These are phyloP conservation scores for Skeletonema costatum DNA, from an alignment of 108 stramenopile genomes.

Conservation along the genomic window DNA sequence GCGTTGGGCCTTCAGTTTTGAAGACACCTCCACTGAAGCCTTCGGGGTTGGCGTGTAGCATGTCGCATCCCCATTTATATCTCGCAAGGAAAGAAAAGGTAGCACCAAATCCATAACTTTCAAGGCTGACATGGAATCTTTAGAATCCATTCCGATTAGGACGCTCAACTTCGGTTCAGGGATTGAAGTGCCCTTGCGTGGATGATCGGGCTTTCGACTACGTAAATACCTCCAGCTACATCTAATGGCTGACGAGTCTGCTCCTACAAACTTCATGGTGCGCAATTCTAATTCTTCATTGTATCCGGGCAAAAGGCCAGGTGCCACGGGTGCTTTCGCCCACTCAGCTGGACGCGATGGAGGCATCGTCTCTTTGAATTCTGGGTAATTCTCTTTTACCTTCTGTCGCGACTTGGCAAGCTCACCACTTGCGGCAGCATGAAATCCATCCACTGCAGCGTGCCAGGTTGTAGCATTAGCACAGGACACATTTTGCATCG, in stretches of 20 bases:
- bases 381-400: constrained; percentile 19
- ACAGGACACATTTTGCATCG: constrained; percentile 17
- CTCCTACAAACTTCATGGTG: constrained; percentile 43
- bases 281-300: constrained; percentile 18
- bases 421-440: constrained; percentile 42
- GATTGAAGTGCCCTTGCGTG: constrained; percentile 5
- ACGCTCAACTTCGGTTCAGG: constrained; percentile 32
- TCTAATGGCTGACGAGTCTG: constrained; percentile 32
- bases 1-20: constrained; percentile 22
- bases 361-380: constrained; percentile 18
- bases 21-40: constrained; percentile 31
- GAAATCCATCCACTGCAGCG: constrained; percentile 49
- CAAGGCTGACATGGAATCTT: constrained; percentile 8
- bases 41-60: constrained; percentile 40
- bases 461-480: constrained; percentile 49
- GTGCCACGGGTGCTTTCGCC: constrained; percentile 21
- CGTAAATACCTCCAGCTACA: constrained; percentile 37
- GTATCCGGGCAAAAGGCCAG: constrained; percentile 32
- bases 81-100: constrained; percentile 38
- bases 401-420: constrained; percentile 9
- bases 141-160: constrained; percentile 20
- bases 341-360: constrained; percentile 28
- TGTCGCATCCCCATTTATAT: constrained; percentile 36
- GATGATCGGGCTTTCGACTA: constrained; percentile 8
- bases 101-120: constrained; percentile 33